These are phyloP conservation scores for Murraya koenigii DNA, from an alignment of 345 rosid species.

Conservation along the genomic window DNA sequence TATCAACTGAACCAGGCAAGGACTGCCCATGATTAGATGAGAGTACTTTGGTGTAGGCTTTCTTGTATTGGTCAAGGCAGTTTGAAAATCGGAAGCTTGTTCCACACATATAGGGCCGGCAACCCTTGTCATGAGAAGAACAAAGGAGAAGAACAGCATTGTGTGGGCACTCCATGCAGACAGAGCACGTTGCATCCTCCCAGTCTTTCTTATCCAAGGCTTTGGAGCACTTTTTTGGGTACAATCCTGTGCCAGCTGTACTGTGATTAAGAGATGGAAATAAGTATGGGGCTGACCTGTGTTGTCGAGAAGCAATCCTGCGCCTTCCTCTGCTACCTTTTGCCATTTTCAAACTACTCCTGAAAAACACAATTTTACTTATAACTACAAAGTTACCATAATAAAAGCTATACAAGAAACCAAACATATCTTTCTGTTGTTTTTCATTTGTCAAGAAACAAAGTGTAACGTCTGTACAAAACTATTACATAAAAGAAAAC, in stretches of 20 bases:
- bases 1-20: slow-evolving; percentile 26
- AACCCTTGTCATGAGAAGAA: slow-evolving; percentile 95
- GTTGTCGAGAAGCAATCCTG: slow-evolving; percentile 46
- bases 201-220: slow-evolving; percentile 68
- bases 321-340: slow-evolving; percentile 61
- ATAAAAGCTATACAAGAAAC: neutral
- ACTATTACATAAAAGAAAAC: too few relatives aligned
- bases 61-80: slow-evolving; percentile 92
- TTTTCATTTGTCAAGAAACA: neutral
- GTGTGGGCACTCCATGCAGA: slow-evolving; percentile 98
- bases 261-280: slow-evolving; percentile 32
- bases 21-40: slow-evolving; percentile 28
- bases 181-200: slow-evolving; percentile 86
- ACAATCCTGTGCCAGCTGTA: slow-evolving; percentile 28
- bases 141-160: slow-evolving; percentile 97
- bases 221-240: slow-evolving; percentile 46
- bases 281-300: slow-evolving; percentile 54
- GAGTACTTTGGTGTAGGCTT: slow-evolving; percentile 65
- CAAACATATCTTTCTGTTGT: neutral
- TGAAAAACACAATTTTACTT: slow-evolving; percentile 3
- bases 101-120: slow-evolving; percentile 98
- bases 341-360: slow-evolving; percentile 44
- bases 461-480: too few relatives aligned
- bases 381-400: neutral
- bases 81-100: slow-evolving; percentile 93